phyloP scores from a whole-genome alignment of 2,329 filamentous ascomycete genomes.

The Chalaropsis ovoidea region DNA sequence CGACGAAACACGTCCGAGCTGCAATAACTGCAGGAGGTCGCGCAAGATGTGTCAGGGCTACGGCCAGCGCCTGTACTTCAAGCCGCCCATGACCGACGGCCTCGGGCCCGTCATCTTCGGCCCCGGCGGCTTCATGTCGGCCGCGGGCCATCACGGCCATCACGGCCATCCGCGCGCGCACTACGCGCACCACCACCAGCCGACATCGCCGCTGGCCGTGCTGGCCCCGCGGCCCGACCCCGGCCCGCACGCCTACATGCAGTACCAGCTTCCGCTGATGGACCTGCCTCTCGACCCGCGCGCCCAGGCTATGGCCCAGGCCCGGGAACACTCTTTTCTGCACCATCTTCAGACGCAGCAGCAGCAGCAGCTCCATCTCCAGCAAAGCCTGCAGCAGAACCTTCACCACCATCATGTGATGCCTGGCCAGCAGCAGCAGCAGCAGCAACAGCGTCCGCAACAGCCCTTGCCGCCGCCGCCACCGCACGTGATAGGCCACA shows the following conservation, averaged over 20 bases:
- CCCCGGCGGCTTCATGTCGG: not conserved
- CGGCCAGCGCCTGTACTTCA: constrained; percentile 71
- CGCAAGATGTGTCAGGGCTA: constrained; percentile 78
- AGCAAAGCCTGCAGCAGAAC: not conserved
- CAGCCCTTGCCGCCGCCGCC: not conserved
- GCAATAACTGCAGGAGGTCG: constrained; percentile 77
- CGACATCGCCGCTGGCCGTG: constrained; percentile 6
- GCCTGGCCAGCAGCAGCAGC: constrained; percentile 2
- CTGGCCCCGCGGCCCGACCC: constrained; percentile 17
- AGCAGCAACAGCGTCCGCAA: not conserved
- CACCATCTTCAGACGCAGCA: constrained; percentile 1
- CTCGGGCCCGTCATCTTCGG: constrained; percentile 37
- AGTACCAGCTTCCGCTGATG: constrained; percentile 7
- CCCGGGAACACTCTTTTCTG: not conserved
- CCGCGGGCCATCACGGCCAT: constrained; percentile 19
- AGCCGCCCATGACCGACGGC: constrained; percentile 47
- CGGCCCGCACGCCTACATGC: not conserved
- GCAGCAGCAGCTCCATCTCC: not conserved
- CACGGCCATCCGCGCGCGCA: constrained; percentile 38
- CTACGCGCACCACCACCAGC: constrained; percentile 36
- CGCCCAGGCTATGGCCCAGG: constrained; percentile 9
- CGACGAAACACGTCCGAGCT: constrained; percentile 75
- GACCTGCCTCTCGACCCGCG: not conserved
- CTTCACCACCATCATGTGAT: not conserved
- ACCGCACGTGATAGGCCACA: not conserved